Base-by-base conservation (phyloP, 345 rosid genomes). In the Erysimum cheiranthoides region DNA sequence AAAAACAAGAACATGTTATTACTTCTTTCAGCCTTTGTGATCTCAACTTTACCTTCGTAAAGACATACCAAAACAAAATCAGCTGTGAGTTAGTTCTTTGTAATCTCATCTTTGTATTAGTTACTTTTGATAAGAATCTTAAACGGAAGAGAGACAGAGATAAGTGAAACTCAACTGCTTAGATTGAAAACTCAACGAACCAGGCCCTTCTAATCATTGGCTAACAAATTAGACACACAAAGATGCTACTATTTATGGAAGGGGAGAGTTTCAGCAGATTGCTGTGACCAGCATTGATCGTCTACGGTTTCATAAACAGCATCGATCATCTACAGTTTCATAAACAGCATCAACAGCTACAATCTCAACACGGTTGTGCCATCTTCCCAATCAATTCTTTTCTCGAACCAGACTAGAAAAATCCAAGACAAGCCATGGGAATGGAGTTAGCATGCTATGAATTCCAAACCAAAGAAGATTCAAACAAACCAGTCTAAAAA, bases 301-400 rank as follows among this genome's bases (percentile, higher is more conserved):
- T 65, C 76, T 32, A 68, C 72, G 61, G 36, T 35, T 67, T 43
- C 74, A 68, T 54, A 10, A 70, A 58, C 74, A 70, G 95, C 95
- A 87, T 69, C 90, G 10, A 74, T 14, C 71, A 66, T 65, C 76
- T 32, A 68, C 72, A 35, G 61, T 35, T 67, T 43, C 74, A 53
- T 54, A 28, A 70, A 58, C 74, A 70, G 95, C 95, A 90, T 71
- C 90, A 82, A 87, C 94, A 84, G 91, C 94, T 61, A 86, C 86
- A 84, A 79, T 80, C 76, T 79, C 91, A 83, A 84, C 91, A 86
- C 70, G 78, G 81, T 69, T 81, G 56, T 57, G 51, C 85, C 83
- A 84, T 82, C 88, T 69, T 85, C 86, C 81, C 77, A 84, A 71
- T 70, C 78, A 83, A 66, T 75, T 79, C 86, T 80, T 78, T 87